Evolutionary conservation across 768 basidiomycete species (phyloP).

Genomic region (Mycena galericulata): DNA sequence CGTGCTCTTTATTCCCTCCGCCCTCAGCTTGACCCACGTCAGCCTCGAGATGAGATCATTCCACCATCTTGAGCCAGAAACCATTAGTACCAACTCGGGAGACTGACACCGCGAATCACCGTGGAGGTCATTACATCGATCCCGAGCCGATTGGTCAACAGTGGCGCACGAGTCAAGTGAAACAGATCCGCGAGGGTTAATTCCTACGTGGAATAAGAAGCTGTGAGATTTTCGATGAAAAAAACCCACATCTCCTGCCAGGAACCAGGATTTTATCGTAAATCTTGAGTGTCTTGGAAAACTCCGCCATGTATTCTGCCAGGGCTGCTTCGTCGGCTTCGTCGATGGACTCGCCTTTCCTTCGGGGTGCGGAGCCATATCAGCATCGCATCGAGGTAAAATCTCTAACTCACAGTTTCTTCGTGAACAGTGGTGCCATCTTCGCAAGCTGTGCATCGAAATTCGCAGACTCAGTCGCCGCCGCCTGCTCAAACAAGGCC

Average conservation of each 20-base stretch:
- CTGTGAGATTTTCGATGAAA: constrained; percentile 13
- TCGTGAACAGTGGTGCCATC: constrained; percentile 55
- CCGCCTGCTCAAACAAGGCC: constrained; percentile 21
- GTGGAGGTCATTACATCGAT: constrained; percentile 43
- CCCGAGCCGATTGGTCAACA: constrained; percentile 38
- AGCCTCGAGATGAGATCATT: no score
- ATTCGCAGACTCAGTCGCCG: constrained; percentile 40
- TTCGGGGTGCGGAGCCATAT: background rate
- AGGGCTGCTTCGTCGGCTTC: constrained; percentile 42
- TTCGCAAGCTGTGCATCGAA: constrained; percentile 66
- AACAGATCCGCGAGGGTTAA: background rate
- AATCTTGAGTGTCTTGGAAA: constrained; percentile 59
- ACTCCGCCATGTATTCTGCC: constrained; percentile 38
- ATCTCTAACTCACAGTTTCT: constrained; percentile 62
- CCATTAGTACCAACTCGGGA: no score
- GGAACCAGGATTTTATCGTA: constrained; percentile 71
- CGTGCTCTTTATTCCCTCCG: no score
- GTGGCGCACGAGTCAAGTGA: constrained; percentile 40
- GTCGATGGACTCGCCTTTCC: constrained; percentile 45
- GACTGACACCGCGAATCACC: constrained; percentile 52
- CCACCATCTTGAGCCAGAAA: no score
- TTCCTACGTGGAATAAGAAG: background rate
- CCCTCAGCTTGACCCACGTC: no score
- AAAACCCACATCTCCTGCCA: constrained; percentile 61
- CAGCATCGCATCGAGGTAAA: background rate